phyloP scores from a whole-genome alignment of 805 yeast species.

The Ogataea salicorniae region DNA sequence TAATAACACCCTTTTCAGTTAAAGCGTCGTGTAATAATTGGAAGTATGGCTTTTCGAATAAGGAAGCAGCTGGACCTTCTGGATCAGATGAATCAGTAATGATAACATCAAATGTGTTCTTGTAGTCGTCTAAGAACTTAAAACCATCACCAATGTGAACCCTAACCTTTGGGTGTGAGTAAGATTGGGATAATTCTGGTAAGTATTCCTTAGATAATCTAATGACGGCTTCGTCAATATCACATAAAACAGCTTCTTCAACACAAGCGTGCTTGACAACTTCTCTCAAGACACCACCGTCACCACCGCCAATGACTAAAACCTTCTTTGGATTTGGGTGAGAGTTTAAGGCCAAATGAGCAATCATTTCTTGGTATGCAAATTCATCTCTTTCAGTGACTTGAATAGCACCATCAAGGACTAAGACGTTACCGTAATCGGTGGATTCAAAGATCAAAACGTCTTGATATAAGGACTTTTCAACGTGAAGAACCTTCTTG shows the following conservation, averaged over 20 bases:
- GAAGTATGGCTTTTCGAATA: slow-evolving; percentile 91
- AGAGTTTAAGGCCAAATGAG: slow-evolving; percentile 87
- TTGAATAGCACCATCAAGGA: slow-evolving; percentile 91
- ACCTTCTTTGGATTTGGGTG: slow-evolving; percentile 95
- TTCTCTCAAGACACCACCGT: slow-evolving; percentile 97
- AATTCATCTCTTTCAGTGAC: slow-evolving; percentile 97
- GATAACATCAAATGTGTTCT: slow-evolving; percentile 86
- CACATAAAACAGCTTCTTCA: slow-evolving; percentile 88
- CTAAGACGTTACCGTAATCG: slow-evolving; percentile 92
- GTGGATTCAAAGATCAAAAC: slow-evolving; percentile 89
- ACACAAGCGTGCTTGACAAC: slow-evolving; percentile 82
- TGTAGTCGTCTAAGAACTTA: slow-evolving; percentile 72
- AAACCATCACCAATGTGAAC: slow-evolving; percentile 97
- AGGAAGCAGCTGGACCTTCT: slow-evolving; percentile 94
- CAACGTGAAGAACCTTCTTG: slow-evolving; percentile 79
- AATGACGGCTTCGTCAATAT: slow-evolving; percentile 92
- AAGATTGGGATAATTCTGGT: slow-evolving; percentile 83
- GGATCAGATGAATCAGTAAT: slow-evolving; percentile 98
- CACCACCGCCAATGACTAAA: slow-evolving; percentile 97
- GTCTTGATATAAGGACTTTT: slow-evolving; percentile 87
- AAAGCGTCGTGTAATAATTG: slow-evolving; percentile 79
- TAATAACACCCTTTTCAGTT: slow-evolving; percentile 84
- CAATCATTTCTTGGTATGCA: slow-evolving; percentile 96
- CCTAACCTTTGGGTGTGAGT: slow-evolving; percentile 81
- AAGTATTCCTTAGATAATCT: slow-evolving; percentile 79